Percentiles rank a stretch among this genome's conserved stretches.
phyloP scores from a whole-genome alignment of 352 stramenopile species.

The Globisporangium nagaii region DNA sequence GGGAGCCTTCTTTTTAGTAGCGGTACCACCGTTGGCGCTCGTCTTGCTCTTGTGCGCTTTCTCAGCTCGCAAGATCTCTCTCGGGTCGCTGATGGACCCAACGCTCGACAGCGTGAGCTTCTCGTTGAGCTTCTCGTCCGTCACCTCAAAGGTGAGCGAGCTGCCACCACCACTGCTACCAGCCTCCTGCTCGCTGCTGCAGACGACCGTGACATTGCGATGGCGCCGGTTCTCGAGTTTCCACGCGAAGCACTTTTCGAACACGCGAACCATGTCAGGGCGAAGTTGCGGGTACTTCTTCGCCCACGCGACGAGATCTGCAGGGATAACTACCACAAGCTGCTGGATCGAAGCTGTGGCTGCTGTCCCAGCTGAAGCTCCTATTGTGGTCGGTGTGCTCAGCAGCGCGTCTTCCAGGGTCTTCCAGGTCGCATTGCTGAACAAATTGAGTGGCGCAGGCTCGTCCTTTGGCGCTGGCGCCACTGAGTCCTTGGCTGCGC shows the following conservation, averaged over 20 bases:
- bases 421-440: constrained; percentile 58
- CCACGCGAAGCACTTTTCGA: constrained; percentile 71
- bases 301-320: constrained; percentile 40
- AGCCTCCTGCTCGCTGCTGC: constrained; percentile 14
- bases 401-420: constrained; percentile 43
- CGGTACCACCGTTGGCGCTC: constrained; percentile 7
- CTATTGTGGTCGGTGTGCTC: constrained; percentile 4
- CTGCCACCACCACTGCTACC: constrained; percentile 6
- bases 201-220: constrained; percentile 39
- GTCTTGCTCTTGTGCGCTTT: constrained; percentile 1
- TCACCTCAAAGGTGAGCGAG: constrained; percentile 46
- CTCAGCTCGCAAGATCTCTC: constrained; percentile 10
- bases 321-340: constrained; percentile 42
- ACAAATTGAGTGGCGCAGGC: constrained; percentile 20
- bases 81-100: constrained; percentile 46
- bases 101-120: constrained; percentile 40
- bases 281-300: constrained; percentile 31
- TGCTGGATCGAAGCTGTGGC: constrained; percentile 33
- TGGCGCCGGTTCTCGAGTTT: constrained; percentile 30
- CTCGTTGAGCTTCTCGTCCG: constrained; percentile 56
- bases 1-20: background rate
- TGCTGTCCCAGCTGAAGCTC: constrained; percentile 5
- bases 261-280: constrained; percentile 34
- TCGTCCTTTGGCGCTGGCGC: background rate
- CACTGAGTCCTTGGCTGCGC: background rate